Base-by-base conservation (phyloP, 495 filamentous ascomycete genomes). In the Trichoderma asperelloides region DNA sequence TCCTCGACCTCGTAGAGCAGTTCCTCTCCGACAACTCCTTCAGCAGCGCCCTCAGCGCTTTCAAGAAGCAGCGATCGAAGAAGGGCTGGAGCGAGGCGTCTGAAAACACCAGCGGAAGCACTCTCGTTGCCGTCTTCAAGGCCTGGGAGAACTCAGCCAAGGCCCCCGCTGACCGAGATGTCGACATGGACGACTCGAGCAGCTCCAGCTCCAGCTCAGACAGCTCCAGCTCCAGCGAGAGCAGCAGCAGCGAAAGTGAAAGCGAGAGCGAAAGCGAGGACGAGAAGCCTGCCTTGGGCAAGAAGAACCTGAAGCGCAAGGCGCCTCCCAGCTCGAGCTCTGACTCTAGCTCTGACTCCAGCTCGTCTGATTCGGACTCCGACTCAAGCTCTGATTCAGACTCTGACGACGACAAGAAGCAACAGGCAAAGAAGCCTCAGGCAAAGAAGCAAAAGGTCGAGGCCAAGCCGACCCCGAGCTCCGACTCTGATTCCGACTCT, bases 1-100 rank as follows among this genome's bases (percentile, higher is more conserved):
- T 93, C 18, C 72, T 91, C 68, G 82, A 85, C 49, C 79, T 90
- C n/a, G 81, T 93, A 69, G 83, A 85, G 39, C 77, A 79, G 16
- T 92, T 91, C 76, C 80, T 93, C 39, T 79, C 82, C 69, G 84
- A 88, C 49, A 83, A 88, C 73, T 85, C 86, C 69, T 60, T 60
- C 55, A 72, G 80, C 23, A 78, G 78, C 49, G 83, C 90, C 33
- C 84, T 82, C 67, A 75, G 79, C 67, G 79, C 85, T 2, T 87
- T 91, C 69, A 74, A 76, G 25, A 84, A 88, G 69, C 86, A 91
- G 68, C 77, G 81, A 40, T 73, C 71, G 62, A 78, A 74, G 71
- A 82, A 78, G 71, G 79, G 75, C 65, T 84, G 73, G 79, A 76
- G 73, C 66, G 69, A 68, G 70, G 72, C 77, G 1, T 69, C 70